A percentile compares a stretch with the other conserved stretches of the same genome.
phyloP scores from a whole-genome alignment of 2,329 filamentous ascomycete species.

The Calonectria hongkongensis region DNA sequence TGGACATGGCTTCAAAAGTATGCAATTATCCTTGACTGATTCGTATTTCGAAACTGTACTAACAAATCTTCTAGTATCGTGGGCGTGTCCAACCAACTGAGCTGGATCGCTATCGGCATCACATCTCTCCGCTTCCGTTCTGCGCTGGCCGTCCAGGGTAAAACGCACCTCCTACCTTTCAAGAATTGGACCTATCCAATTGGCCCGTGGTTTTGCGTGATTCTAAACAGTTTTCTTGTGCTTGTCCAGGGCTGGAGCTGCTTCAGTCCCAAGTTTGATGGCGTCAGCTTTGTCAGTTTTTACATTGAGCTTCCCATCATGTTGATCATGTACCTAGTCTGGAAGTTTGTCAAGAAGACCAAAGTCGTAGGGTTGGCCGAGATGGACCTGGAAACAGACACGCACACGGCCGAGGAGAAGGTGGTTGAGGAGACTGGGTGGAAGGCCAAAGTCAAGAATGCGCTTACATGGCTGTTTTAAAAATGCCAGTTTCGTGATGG shows the following conservation, averaged over 20 bases:
- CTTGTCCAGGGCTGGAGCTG: conserved; percentile 79
- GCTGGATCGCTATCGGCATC: conserved; percentile 79
- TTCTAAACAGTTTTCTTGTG: conserved; percentile 76
- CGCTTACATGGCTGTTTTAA: conserved; percentile 60
- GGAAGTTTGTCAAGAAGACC: conserved; percentile 82
- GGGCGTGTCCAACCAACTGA: conserved; percentile 80
- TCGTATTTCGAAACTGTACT: conserved; percentile 29
- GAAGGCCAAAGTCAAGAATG: conserved; percentile 64
- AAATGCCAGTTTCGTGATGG: no score
- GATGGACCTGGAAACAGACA: conserved; percentile 78
- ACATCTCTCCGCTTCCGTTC: conserved; percentile 79
- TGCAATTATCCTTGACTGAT: conserved; percentile 43
- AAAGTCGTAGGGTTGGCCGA: conserved; percentile 73
- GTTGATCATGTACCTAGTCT: conserved; percentile 78
- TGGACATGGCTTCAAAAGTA: conserved; percentile 81
- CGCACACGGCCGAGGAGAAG: conserved; percentile 69
- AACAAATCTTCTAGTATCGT: conserved; percentile 67
- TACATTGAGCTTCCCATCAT: conserved; percentile 79
- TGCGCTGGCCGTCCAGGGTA: conserved; percentile 73
- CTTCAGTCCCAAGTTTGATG: conserved; percentile 75
- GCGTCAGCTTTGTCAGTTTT: conserved; percentile 77
- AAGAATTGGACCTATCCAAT: conserved; percentile 81
- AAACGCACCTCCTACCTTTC: conserved; percentile 77
- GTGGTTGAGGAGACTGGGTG: conserved; percentile 61
- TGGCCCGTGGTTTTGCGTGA: conserved; percentile 74